A percentile compares a stretch with the other conserved stretches of the same genome.
These are phyloP conservation scores for Peronospora farinosa DNA, from an alignment of 352 stramenopile species.

Conservation along the genomic window DNA sequence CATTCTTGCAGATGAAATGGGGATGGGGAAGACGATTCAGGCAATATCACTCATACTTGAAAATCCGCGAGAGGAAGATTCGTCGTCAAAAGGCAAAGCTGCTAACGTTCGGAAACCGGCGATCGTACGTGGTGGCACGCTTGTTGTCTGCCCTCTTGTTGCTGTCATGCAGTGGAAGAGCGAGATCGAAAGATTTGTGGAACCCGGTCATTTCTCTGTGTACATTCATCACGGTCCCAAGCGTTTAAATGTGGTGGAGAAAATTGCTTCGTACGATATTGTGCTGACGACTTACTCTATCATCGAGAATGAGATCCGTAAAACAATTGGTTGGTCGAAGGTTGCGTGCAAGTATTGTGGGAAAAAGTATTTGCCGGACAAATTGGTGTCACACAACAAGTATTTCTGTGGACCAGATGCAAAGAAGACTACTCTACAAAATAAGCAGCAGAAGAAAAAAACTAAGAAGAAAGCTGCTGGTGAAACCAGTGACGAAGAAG, in stretches of 20 bases:
- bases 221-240: conserved; percentile 95
- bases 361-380: conserved; percentile 88
- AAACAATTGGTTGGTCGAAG: conserved; percentile 66
- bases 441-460: conserved; percentile 70
- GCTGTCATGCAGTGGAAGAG: conserved; percentile 92
- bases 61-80: conserved; percentile 50
- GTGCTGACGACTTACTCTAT: conserved; percentile 98
- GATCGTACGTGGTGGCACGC: conserved; percentile 71
- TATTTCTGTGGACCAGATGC: conserved; percentile 98
- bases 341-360: conserved; percentile 94
- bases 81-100: conserved; percentile 16
- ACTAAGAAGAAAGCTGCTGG: conserved; percentile 54
- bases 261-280: conserved; percentile 94
- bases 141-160: conserved; percentile 96
- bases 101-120: conserved; percentile 7
- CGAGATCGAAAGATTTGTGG: conserved; percentile 91
- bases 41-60: conserved; percentile 94
- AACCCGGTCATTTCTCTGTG: conserved; percentile 86
- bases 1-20: conserved; percentile 98
- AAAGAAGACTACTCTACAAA: conserved; percentile 90
- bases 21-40: conserved; percentile 96
- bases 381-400: conserved; percentile 91
- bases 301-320: conserved; percentile 88
- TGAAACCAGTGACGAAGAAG: conserved; percentile 57
- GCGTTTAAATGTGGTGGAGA: conserved; percentile 44